Evolutionary conservation across 2,329 filamentous ascomycete genomes (phyloP), one percentile per base, ranked within the genome.

Genomic region (Penicillium hordei): DNA sequence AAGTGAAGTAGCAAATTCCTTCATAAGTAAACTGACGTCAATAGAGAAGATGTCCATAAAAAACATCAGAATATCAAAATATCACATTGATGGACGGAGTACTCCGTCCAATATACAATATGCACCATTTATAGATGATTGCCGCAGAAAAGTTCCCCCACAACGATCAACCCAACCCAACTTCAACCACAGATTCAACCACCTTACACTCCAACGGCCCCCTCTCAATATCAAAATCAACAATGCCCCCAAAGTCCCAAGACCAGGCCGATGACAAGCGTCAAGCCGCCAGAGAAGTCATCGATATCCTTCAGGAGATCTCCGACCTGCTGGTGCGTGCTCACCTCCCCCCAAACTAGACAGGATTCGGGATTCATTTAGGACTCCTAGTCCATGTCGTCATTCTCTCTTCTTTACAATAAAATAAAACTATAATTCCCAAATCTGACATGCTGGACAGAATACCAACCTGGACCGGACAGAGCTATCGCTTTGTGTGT

Each of bases 401-500:
- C 45, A 25, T 48, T 36, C 5, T 34, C 45, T n/a, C 15, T 34
- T 31, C 4, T 13, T 29, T 19, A 13, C 17, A 29, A 7, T 3
- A 34, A 29, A 34, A 17, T 5, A 7, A 46, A 46, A 7, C 4
- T 12, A 17, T 12, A 21, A 9, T 4, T 2, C 13, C 10, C 2
- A 13, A 39, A 25, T 19, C 25, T 55, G 10, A 50, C 38, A 21
- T 13, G 2, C 10, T 4, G n/a, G 36, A 17, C 59, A 97, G 93
- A 97, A 97, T 78, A 96, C 93, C 61, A 86, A 96, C 63, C 86
- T 99, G 45, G 93, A 97, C 75, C 87, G 93, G 33, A 89, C 92
- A 53, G 92, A 93, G 21, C 82, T 99, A 19, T 96, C 93, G 3
- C 90, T 97, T 62, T 99, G 94, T 76, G 93, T 97, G 59, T 96